phyloP scores from a whole-genome alignment of 2,329 filamentous ascomycete species.

The Hypomyces perniciosus region DNA sequence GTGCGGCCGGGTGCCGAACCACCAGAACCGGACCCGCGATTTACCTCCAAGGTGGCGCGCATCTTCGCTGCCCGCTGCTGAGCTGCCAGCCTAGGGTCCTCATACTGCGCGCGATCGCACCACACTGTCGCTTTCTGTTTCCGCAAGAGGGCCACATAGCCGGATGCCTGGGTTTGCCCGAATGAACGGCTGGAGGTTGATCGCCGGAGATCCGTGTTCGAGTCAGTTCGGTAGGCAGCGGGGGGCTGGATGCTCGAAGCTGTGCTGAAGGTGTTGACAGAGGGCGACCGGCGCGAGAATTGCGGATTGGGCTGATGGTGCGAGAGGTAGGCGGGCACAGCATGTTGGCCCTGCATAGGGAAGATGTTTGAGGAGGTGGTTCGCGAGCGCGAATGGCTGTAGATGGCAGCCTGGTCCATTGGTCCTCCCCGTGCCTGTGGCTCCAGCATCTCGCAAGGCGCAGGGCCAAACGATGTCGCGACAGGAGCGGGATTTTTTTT shows the following conservation, averaged over 20 bases:
- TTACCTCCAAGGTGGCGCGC: conserved; percentile 72
- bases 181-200: conserved; percentile 77
- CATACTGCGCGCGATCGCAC: conserved; percentile 90
- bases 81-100: conserved; percentile 77
- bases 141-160: conserved; percentile 92
- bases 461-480: not conserved
- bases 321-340: conserved; percentile 23
- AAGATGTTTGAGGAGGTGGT: conserved; percentile 53
- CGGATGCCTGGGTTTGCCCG: conserved; percentile 56
- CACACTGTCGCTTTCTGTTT: conserved; percentile 98
- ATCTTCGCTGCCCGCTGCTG: conserved; percentile 84
- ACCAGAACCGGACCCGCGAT: conserved; percentile 43
- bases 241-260: conserved; percentile 60
- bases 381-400: conserved; percentile 49
- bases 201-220: conserved; percentile 57
- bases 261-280: conserved; percentile 65
- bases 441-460: conserved; percentile 24
- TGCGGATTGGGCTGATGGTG: conserved; percentile 10
- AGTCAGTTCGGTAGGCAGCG: conserved; percentile 51
- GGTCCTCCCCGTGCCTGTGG: conserved; percentile 27
- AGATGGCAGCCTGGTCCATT: conserved; percentile 32
- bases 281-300: conserved; percentile 50
- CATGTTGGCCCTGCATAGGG: conserved; percentile 29
- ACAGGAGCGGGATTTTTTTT: not conserved
- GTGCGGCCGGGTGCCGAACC: conserved; percentile 40